These are phyloP conservation scores for Mayamaea pseudoterrestris DNA, from an alignment of 108 stramenopile genomes.

Conservation along the genomic window DNA sequence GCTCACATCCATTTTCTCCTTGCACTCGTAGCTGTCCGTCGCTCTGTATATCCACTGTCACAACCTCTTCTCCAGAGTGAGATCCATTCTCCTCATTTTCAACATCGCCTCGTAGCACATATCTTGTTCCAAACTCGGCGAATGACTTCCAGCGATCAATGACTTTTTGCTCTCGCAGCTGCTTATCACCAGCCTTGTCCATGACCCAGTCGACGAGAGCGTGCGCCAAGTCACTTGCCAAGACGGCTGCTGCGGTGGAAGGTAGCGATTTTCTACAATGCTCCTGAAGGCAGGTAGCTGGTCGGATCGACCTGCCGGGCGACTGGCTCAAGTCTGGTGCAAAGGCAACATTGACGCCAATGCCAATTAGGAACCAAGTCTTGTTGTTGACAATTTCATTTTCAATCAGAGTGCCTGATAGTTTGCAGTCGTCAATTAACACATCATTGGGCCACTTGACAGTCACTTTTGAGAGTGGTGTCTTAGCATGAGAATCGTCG, in stretches of 20 bases:
- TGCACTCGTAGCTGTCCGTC: conserved; percentile 39
- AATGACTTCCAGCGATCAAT: conserved; percentile 32
- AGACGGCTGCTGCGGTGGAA: conserved; percentile 4
- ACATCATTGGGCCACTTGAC: conserved; percentile 96
- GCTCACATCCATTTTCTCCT: conserved; percentile 17
- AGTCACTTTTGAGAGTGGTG: conserved; percentile 41
- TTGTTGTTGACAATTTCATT: conserved; percentile 17
- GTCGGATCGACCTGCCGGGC: conserved; percentile 35
- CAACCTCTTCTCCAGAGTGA: conserved; percentile 22
- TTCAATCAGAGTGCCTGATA: conserved; percentile 64
- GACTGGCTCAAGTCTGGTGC: conserved; percentile 63
- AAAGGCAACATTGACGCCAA: conserved; percentile 83
- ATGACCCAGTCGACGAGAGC: conserved; percentile 17
- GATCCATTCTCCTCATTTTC: conserved; percentile 3
- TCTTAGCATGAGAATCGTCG: not conserved
- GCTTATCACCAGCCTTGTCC: not conserved
- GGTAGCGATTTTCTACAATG: conserved; percentile 15
- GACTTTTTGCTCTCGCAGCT: conserved; percentile 3
- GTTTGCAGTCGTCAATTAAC: conserved; percentile 47
- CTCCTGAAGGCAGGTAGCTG: conserved; percentile 47
- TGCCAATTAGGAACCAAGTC: conserved; percentile 82
- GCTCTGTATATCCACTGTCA: conserved; percentile 21
- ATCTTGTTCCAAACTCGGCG: conserved; percentile 31
- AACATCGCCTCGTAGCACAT: conserved; percentile 16
- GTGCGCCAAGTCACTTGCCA: conserved; percentile 23